Base-by-base conservation (phyloP, 139 green algal species). In the Protoeuglena noctilucae region DNA sequence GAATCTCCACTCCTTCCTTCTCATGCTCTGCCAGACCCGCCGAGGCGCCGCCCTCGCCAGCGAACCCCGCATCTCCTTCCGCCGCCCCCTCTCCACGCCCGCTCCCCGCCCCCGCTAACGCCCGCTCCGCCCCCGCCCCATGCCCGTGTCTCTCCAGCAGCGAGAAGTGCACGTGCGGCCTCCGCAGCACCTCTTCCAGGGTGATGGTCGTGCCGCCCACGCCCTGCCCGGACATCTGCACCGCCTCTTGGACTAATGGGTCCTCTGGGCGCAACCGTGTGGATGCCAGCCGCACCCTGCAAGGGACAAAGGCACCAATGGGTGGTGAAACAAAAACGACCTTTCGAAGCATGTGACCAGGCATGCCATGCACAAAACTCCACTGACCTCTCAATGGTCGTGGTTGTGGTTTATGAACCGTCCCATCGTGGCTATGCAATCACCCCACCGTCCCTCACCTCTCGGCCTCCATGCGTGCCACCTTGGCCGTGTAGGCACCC, bases 1-100 rank as follows among this genome's bases (percentile, higher is more conserved):
- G n/a, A 24, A 94, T 93, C 69, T 98, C 90, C 12, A 84, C 84
- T 2, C 68, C 74, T 66, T 95, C 86, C 48, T 80, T 69, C 70
- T 94, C 88, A 1, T 47, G 28, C 0, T 30, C 22, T 0, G 50
- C 64, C 40, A 89, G 47, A n/a, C n/a, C n/a, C n/a, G n/a, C n/a
- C n/a, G n/a, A n/a, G 5, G 51, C 17, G 21, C 7, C 28, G 4
- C n/a, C 9, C 12, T 46, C 40, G 58, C 48, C 18, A 43, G 21
- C 17, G 43, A 51, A 29, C 57, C 43, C 39, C 43, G 49, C 51
- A 59, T 14, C 57, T 59, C 7, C 19, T 17, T 12, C 16, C 1
- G 18, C 26, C 61, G 16, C 7, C 21, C 16, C 25, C 48, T 30
- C 48, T 14, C 14, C 6, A 4, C 55, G 12, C 55, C 26, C 39